phyloP scores from a whole-genome alignment of 164 flowering plant species.

The Cinnamomum chago region DNA sequence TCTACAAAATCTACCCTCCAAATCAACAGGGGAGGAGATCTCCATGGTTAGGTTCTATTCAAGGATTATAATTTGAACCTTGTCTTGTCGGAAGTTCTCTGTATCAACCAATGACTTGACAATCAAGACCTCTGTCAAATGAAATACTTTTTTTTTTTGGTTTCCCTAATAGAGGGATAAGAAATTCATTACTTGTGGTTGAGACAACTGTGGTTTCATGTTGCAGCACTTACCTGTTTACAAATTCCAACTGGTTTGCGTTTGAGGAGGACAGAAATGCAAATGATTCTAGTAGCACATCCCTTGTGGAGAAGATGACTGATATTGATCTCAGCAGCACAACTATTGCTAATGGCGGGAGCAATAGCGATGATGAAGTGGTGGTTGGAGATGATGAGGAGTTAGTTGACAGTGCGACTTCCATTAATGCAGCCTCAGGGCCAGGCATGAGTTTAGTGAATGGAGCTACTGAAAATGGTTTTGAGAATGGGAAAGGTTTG shows the following conservation, averaged over 20 bases:
- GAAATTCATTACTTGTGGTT: background rate
- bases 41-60: too few relatives aligned
- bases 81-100: too few relatives aligned
- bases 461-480: conserved; percentile 17
- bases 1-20: too few relatives aligned
- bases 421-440: conserved; percentile 34
- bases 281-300: conserved; percentile 41
- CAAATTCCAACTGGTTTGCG: conserved; percentile 98
- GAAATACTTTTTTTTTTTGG: background rate
- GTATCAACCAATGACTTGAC: too few relatives aligned
- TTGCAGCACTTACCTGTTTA: conserved; percentile 68
- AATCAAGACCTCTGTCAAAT: background rate
- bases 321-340: conserved; percentile 61
- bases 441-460: conserved; percentile 26
- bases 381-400: conserved; percentile 86
- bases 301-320: conserved; percentile 54
- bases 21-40: too few relatives aligned
- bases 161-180: background rate
- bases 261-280: conserved; percentile 74
- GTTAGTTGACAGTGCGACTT: conserved; percentile 37
- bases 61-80: too few relatives aligned
- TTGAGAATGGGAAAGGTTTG: conserved; percentile 23
- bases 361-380: conserved; percentile 87
- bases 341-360: conserved; percentile 39
- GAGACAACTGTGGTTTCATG: conserved; percentile 1